These are phyloP conservation scores for Pichia membranifaciens DNA, from an alignment of 805 yeast species.

Conservation along the genomic window DNA sequence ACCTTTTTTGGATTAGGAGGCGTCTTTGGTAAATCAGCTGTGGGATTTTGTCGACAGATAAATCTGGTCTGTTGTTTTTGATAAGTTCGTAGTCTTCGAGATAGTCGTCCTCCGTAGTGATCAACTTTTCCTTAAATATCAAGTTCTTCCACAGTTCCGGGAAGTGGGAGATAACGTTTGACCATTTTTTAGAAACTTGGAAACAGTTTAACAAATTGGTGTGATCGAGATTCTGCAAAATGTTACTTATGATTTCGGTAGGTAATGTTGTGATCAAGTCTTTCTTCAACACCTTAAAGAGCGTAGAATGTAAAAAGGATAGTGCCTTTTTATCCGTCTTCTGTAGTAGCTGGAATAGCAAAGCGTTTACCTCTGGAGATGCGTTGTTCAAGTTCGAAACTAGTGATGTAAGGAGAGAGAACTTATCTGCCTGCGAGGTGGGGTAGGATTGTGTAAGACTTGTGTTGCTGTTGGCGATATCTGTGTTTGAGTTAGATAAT, in stretches of 20 bases:
- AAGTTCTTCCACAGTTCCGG: slow-evolving; percentile 66
- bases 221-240: slow-evolving; percentile 56
- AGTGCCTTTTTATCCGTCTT: slow-evolving; percentile 54
- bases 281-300: slow-evolving; percentile 55
- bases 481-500: not conserved
- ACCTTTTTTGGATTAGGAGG: slow-evolving; percentile 52
- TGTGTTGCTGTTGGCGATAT: not conserved
- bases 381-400: slow-evolving; percentile 1
- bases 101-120: slow-evolving; percentile 40
- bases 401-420: not conserved
- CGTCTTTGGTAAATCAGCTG: slow-evolving; percentile 53
- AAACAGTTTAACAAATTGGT: slow-evolving; percentile 34
- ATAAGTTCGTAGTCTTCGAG: slow-evolving; percentile 24
- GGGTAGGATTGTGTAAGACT: too few relatives aligned
- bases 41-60: slow-evolving; percentile 16
- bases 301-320: slow-evolving; percentile 48
- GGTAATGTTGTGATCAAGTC: slow-evolving; percentile 74
- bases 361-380: slow-evolving; percentile 38
- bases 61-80: slow-evolving; percentile 7
- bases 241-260: slow-evolving; percentile 59
- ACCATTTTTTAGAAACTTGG: slow-evolving; percentile 67
- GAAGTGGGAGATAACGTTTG: slow-evolving; percentile 51
- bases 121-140: slow-evolving; percentile 55
- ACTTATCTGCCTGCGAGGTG: not conserved
- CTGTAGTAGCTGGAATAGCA: slow-evolving; percentile 44